Conservation (phyloP, 108 stramenopile species). For the Conticribra guillardii region DNA sequence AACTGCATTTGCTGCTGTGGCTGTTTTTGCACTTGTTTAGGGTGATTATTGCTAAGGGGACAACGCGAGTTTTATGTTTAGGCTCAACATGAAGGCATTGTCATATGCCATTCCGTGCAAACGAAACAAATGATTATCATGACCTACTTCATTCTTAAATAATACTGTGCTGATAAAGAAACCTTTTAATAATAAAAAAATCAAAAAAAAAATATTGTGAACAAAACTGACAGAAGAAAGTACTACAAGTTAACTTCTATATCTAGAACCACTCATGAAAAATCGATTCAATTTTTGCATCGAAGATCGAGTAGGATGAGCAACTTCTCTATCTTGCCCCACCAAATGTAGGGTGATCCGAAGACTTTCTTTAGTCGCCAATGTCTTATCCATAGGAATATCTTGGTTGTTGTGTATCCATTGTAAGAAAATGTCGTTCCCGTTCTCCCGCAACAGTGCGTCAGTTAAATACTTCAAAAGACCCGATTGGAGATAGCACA, state of each 20-base stretch:
- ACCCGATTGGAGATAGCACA: slow-evolving; percentile 55
- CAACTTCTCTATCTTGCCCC: slow-evolving; percentile 62
- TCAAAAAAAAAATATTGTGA: too few species aligned
- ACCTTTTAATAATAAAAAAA: too few species aligned
- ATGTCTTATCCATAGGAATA: slow-evolving; percentile 6
- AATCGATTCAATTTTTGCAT: slow-evolving; percentile 82
- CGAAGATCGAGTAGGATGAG: slow-evolving; percentile 71
- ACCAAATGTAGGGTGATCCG: slow-evolving; percentile 66
- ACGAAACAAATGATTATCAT: too few species aligned
- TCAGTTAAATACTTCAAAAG: slow-evolving; percentile 22
- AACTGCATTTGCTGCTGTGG: too few species aligned
- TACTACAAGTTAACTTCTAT: background rate
- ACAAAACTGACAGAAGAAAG: too few species aligned
- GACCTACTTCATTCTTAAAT: too few species aligned
- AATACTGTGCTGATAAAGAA: too few species aligned
- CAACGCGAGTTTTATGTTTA: too few species aligned
- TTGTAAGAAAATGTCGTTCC: slow-evolving; percentile 49
- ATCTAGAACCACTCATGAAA: slow-evolving; percentile 63
- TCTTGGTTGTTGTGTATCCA: slow-evolving; percentile 42
- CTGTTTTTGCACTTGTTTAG: too few species aligned
- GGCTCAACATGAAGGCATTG: too few species aligned
- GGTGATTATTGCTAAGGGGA: too few species aligned
- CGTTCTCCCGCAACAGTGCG: slow-evolving; percentile 24
- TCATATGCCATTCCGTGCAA: too few species aligned
- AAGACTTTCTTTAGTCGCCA: slow-evolving; percentile 62